Conservation (phyloP, 1,284 basidiomycete genomes). For the Bondarzewia mesenterica region DNA sequence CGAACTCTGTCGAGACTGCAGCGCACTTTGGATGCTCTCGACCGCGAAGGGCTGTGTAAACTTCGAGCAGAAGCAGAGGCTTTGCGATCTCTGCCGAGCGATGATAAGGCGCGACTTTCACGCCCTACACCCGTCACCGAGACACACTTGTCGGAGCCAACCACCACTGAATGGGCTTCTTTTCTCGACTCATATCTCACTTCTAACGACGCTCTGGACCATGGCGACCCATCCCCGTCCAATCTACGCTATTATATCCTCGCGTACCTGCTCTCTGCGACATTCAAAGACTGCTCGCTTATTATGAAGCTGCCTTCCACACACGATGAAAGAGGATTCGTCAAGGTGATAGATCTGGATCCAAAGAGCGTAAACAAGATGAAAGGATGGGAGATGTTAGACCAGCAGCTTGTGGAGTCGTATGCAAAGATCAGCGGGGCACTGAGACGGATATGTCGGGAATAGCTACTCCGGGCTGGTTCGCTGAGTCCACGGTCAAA, state of each 20-base stretch:
- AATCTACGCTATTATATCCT: conserved; percentile 54
- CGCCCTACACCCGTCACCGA: not conserved
- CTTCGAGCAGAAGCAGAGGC: not conserved
- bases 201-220: conserved; percentile 23
- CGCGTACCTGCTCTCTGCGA: conserved; percentile 82
- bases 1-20: not conserved
- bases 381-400: conserved; percentile 66
- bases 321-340: conserved; percentile 14
- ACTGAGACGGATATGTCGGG: conserved; percentile 27
- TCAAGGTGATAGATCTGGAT: conserved; percentile 83
- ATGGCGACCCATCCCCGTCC: conserved; percentile 29
- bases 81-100: not conserved
- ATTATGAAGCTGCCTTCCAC: conserved; percentile 47
- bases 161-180: conserved; percentile 46
- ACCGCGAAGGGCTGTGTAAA: conserved; percentile 3
- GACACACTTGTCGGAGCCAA: conserved; percentile 28
- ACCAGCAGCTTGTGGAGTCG: conserved; percentile 55
- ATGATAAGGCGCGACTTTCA: not conserved
- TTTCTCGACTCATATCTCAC: conserved; percentile 52
- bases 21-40: conserved; percentile 2
- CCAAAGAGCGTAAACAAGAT: conserved; percentile 68
- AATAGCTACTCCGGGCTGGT: not conserved
- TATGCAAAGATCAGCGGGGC: conserved; percentile 27
- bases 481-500: too few species aligned
- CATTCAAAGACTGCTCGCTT: conserved; percentile 94